Percentiles rank a stretch among this genome's conserved stretches.
Conservation (phyloP, 75 land plant species). For the Adiantum capillusveneris region DNA sequence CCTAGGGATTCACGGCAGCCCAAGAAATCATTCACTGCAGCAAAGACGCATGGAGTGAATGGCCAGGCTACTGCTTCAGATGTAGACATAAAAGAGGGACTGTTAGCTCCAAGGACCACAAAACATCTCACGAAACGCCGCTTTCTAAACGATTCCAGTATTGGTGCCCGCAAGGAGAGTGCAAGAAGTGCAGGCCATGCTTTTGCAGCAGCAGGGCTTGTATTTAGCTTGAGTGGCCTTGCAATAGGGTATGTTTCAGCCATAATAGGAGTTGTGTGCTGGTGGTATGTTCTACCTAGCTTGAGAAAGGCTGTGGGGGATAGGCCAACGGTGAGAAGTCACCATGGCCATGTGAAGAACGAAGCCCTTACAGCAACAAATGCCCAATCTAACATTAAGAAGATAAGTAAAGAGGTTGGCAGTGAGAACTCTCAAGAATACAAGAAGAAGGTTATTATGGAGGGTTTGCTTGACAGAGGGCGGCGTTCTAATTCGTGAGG, state of each 20-base stretch:
- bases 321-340: background rate
- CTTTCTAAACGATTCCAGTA: background rate
- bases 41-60: too few relatives aligned
- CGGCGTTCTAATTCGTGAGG: too few relatives aligned
- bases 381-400: background rate
- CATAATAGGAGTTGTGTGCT: conserved; percentile 3
- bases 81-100: too few relatives aligned
- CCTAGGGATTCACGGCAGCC: background rate
- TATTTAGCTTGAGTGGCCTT: background rate
- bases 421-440: background rate
- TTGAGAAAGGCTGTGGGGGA: background rate
- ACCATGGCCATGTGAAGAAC: background rate
- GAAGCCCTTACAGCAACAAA: too few relatives aligned
- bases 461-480: too few relatives aligned
- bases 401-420: background rate
- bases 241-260: background rate
- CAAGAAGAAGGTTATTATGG: conserved; percentile 10
- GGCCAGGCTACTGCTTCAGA: too few relatives aligned
- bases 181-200: background rate
- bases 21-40: too few relatives aligned
- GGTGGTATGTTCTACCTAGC: conserved; percentile 4
- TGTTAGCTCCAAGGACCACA: too few relatives aligned
- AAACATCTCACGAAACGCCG: background rate
- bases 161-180: background rate
- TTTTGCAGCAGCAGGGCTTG: background rate